Conservation (phyloP, 2,329 filamentous ascomycete genomes). For the Diaporthe sp. region DNA sequence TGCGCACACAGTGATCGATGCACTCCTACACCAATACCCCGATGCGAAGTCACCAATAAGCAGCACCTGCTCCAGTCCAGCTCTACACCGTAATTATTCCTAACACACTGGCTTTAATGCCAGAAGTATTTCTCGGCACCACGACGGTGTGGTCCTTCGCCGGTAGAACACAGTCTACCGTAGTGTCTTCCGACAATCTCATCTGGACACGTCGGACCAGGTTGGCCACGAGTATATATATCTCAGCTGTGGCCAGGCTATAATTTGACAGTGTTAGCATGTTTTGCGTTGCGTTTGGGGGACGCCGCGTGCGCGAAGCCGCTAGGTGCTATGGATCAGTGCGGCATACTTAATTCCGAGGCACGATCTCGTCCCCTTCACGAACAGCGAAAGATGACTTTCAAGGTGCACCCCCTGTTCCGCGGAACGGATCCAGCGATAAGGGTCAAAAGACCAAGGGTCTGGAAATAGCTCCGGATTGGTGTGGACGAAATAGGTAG, state of each 20-base stretch:
- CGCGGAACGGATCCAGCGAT: background rate
- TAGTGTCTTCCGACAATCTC: background rate
- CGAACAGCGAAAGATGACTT: background rate
- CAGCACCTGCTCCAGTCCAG: background rate
- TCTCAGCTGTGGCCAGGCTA: background rate
- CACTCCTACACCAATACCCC: background rate
- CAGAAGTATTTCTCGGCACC: background rate
- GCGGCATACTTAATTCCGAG: background rate
- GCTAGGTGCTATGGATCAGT: background rate
- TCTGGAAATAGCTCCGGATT: background rate
- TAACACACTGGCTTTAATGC: background rate
- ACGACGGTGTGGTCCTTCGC: background rate
- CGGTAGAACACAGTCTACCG: background rate
- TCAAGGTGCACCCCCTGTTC: background rate
- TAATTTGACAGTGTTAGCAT: background rate
- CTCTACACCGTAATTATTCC: background rate
- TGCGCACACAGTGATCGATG: background rate
- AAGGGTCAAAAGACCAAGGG: background rate
- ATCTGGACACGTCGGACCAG: background rate
- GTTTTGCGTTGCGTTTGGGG: background rate
- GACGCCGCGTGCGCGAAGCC: background rate
- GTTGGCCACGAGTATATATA: background rate
- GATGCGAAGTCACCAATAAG: background rate
- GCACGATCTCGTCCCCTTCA: background rate
- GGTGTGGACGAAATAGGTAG: background rate